Percentiles rank a stretch among this genome's conserved stretches.
Evolutionary conservation across 192 early-diverging fungal species (phyloP).

Genomic region (Mortierella hygrophila): DNA sequence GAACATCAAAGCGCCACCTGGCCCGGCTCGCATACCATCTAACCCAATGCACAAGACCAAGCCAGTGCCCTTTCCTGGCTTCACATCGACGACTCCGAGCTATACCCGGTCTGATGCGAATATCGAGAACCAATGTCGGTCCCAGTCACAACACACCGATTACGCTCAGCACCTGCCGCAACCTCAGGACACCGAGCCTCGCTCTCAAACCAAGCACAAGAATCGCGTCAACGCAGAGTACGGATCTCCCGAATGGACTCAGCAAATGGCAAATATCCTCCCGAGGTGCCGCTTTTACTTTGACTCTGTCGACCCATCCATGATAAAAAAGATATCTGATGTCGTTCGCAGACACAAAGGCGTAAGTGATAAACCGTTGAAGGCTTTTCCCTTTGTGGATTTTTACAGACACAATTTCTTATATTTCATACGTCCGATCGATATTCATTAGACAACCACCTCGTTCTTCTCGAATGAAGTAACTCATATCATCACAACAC

Average conservation of each 20-base stretch:
- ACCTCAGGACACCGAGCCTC: neutral
- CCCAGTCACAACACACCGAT: neutral
- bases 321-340: constrained; percentile 10
- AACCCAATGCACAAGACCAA: neutral
- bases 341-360: constrained; percentile 7
- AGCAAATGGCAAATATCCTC: constrained; percentile 8
- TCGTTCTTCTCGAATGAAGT: constrained; percentile 45
- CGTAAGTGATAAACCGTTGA: constrained; percentile 9
- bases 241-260: constrained; percentile 23
- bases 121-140: neutral
- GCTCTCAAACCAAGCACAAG: neutral
- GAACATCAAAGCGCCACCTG: neutral
- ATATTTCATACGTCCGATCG: neutral
- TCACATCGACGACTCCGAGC: neutral
- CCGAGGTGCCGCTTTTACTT: constrained; percentile 37
- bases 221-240: neutral
- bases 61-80: neutral
- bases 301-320: constrained; percentile 22
- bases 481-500: constrained; percentile 40
- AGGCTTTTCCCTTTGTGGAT: too few species aligned
- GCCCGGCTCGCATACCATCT: neutral
- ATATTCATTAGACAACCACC: constrained; percentile 7
- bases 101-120: constrained; percentile 2
- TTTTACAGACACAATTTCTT: neutral
- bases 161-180: neutral